Conservation (phyloP, 306 rosid genomes). For the Sechiopsis laciniata region DNA sequence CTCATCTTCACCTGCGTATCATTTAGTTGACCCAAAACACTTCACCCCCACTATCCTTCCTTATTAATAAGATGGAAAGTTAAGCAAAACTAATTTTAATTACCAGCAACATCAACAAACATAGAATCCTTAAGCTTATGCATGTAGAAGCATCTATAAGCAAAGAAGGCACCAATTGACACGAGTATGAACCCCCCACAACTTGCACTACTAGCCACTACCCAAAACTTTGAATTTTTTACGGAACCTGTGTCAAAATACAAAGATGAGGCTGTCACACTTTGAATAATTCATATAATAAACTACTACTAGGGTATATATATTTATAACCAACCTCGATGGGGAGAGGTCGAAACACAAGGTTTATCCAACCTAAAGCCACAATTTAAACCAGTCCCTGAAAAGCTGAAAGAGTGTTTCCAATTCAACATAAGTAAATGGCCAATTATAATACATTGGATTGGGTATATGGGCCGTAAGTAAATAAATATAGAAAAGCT, state of each 20-base stretch:
- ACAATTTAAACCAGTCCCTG: constrained; percentile 61
- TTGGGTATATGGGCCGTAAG: background rate
- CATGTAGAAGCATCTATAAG: constrained; percentile 39
- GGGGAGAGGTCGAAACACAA: constrained; percentile 59
- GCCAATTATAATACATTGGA: background rate
- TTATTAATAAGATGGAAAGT: background rate
- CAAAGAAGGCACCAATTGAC: constrained; percentile 45
- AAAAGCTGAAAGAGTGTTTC: constrained; percentile 49
- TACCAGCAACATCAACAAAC: constrained; percentile 81
- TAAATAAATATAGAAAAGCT: background rate
- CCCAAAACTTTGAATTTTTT: constrained; percentile 42
- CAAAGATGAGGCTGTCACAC: constrained; percentile 6
- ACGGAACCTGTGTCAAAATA: constrained; percentile 49
- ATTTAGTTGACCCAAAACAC: background rate
- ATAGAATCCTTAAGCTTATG: constrained; percentile 37
- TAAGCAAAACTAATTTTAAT: constrained; percentile 23
- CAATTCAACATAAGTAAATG: background rate
- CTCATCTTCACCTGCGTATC: constrained; percentile 54
- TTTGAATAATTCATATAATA: background rate
- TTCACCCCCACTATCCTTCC: background rate
- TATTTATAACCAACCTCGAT: constrained; percentile 43
- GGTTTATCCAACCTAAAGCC: constrained; percentile 58
- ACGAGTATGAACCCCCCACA: constrained; percentile 58
- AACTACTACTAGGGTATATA: background rate
- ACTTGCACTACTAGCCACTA: constrained; percentile 46